Conservation (phyloP, 805 yeast genomes). For the Candida peoriensis region DNA sequence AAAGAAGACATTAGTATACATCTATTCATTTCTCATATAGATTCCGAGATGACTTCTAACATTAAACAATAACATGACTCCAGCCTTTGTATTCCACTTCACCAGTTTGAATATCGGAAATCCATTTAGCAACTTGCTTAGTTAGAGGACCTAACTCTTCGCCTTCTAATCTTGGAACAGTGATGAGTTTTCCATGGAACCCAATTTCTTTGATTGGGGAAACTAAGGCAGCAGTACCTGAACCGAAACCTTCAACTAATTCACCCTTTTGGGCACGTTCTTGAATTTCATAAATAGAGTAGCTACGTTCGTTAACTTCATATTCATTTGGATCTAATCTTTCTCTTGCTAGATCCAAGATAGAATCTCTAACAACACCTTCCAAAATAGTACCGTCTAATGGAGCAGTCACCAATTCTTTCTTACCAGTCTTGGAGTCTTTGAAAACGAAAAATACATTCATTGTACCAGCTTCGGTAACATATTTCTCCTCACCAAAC, state of each 20-base stretch:
- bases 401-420: constrained; percentile 93
- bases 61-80: constrained; percentile 33
- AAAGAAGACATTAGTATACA: too few species aligned
- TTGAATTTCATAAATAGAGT: constrained; percentile 73
- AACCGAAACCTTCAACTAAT: constrained; percentile 90
- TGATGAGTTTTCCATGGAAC: constrained; percentile 65
- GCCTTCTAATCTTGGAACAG: constrained; percentile 77
- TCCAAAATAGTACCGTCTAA: constrained; percentile 95
- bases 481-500: constrained; percentile 80
- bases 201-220: constrained; percentile 89
- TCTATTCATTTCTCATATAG: too few species aligned
- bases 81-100: constrained; percentile 57
- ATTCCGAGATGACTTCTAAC: too few species aligned
- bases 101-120: constrained; percentile 88
- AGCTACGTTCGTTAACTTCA: constrained; percentile 79
- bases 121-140: constrained; percentile 76
- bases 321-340: constrained; percentile 73
- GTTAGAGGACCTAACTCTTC: constrained; percentile 78
- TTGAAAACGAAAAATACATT: constrained; percentile 86
- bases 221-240: constrained; percentile 97
- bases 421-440: constrained; percentile 69
- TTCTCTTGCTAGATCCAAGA: constrained; percentile 70
- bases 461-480: constrained; percentile 98
- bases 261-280: constrained; percentile 76
- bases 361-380: constrained; percentile 94